These are phyloP conservation scores for Samsoniella hepiali DNA, from an alignment of 2,329 filamentous ascomycete species.

Conservation along the genomic window DNA sequence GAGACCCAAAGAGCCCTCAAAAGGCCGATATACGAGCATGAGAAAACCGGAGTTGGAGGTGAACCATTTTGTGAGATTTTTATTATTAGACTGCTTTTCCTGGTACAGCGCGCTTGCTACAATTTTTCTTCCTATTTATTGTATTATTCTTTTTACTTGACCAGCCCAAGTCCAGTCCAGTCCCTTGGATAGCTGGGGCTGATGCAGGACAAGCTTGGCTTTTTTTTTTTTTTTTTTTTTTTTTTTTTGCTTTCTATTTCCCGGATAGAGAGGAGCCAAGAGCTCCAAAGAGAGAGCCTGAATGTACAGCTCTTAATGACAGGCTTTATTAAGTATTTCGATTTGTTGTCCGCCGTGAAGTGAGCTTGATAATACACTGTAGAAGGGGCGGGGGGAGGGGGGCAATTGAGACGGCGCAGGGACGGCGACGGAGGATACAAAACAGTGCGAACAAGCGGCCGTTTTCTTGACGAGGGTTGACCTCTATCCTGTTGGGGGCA, in stretches of 20 bases:
- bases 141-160: not conserved
- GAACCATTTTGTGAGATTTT: not conserved
- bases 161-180: no score
- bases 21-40: not conserved
- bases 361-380: no score
- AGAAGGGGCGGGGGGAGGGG: no score
- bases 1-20: not conserved
- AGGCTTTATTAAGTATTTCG: not conserved
- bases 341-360: no score
- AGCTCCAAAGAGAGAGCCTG: not conserved
- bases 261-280: not conserved
- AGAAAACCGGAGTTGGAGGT: not conserved
- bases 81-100: not conserved
- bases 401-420: no score
- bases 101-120: slow-evolving; percentile 8
- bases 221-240: not conserved
- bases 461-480: no score
- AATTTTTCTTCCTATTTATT: not conserved
- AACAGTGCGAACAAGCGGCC: no score
- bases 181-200: not conserved
- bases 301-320: not conserved
- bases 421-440: no score
- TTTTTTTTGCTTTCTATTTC: not conserved
- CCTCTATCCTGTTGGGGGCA: no score
- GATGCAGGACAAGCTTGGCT: not conserved